Evolutionary conservation across 441 rosid species (phyloP), one percentile per base, ranked within the genome.

Genomic region (Populus hybrid): DNA sequence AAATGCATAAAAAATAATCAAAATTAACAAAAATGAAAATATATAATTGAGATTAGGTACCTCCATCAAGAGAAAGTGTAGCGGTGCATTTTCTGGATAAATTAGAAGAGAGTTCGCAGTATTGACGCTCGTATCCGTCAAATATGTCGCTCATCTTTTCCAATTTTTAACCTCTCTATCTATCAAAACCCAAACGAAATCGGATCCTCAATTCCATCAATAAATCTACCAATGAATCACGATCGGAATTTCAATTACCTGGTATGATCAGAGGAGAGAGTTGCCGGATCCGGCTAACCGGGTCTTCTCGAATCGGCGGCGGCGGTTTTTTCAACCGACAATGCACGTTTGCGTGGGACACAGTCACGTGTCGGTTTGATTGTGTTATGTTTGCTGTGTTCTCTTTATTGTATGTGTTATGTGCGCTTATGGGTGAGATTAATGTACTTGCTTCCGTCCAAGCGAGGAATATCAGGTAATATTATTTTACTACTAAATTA

Each of bases 21-120:
- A 16, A 35, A 40, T 40, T 40, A 10, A 40, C 5, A 12, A 34
- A 69, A 34, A 34, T 36, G 73, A 70, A 10, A 38, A n/a, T 40
- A 23, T 40, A 34, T 2, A 67, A 40, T 21, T 16, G 46, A 34
- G 0, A 30, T 7, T 20, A 10, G 12, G 20, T 84, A 93, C 99
- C 99, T 95, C 97, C 95, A 78, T 79, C 85, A 63, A 89, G 91
- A 28, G 93, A 64, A 71, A 75, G 75, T 74, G 90, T 88, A 0
- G 92, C 79, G 26, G 90, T 88, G 81, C 95, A 92, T 73, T 92
- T 92, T 70, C 85, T 89, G 23, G 92, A 87, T 65, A 93, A 89
- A 84, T 85, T 90, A 14, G 97, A 92, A 0, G 98, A 94, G 75
- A 95, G 83, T 86, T 93, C 99, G 81, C 95, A 93, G 85, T 93